Base-by-base conservation (phyloP, 2,329 filamentous ascomycete genomes). In the Alternaria triticimaculans region DNA sequence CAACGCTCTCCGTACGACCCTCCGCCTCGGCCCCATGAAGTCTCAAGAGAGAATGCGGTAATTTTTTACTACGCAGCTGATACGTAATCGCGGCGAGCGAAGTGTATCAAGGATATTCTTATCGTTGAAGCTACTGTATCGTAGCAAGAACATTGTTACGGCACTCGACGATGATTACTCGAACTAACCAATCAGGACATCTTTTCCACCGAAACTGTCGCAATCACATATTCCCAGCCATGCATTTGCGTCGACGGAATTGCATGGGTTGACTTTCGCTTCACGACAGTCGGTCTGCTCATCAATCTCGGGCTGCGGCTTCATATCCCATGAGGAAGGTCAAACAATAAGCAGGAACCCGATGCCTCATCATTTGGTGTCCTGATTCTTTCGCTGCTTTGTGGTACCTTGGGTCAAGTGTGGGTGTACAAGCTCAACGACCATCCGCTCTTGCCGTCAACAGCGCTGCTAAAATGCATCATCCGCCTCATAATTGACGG, bases 261-360 rank as follows among this genome's bases (percentile, higher is more conserved):
- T 20, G 37, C 21, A 23, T 45, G 23, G 28, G 20, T 41, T 48
- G 33, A 20, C 28, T 25, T 28, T 60, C 51, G 59, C 58, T 64
- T 64, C 56, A 64, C 44, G 43, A 55, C 56, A 26, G 14, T 26
- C 23, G 12, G 37, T 41, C 30, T 33, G 49, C 37, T 53, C 28
- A 41, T 41, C 18, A 33, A 30, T 23, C 46, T 41, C 44, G 44
- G 58, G 23, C 49, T 25, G 23, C 26, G 51, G 43, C 43, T 44
- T 50, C 21, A 50, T 43, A 58, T 30, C 33, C 33, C 20, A 25
- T 20, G 15, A 33, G 15, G 33, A 41, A 50, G 57, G 44, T 46
- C 57, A 63, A 60, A 51, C 51, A 58, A 50, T 51, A 55, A 49
- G 66, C 55, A 71, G 67, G 70, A 68, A 73, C 71, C 71, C 67